phyloP scores from a whole-genome alignment of 2,329 filamentous ascomycete species.

The Colletotrichum sp. region DNA sequence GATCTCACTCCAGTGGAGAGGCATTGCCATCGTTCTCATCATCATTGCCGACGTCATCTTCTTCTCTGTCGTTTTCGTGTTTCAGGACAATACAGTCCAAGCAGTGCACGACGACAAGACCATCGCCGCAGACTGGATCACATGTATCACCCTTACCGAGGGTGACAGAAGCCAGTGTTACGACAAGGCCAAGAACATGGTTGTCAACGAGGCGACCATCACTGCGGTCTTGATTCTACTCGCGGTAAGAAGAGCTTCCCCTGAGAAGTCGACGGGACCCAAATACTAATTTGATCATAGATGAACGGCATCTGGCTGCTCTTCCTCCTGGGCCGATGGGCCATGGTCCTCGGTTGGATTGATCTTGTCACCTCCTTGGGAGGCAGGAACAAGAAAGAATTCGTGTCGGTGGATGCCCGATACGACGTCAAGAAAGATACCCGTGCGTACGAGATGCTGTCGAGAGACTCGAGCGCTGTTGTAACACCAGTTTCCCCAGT shows the following conservation, averaged over 20 bases:
- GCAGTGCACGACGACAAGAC: constrained; percentile 57
- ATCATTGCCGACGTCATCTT: constrained; percentile 93
- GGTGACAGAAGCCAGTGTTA: constrained; percentile 73
- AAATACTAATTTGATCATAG: constrained; percentile 41
- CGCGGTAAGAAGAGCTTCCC: constrained; percentile 59
- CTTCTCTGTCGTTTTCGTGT: constrained; percentile 90
- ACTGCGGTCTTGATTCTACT: constrained; percentile 84
- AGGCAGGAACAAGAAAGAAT: constrained; percentile 71
- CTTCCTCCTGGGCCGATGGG: constrained; percentile 79
- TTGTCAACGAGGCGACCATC: constrained; percentile 78
- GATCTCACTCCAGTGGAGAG: constrained; percentile 91
- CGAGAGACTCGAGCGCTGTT: constrained; percentile 58
- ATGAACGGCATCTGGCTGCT: constrained; percentile 87
- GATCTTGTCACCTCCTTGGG: constrained; percentile 63
- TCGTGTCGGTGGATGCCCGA: constrained; percentile 85
- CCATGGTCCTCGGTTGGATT: constrained; percentile 86
- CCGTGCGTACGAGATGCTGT: constrained; percentile 84
- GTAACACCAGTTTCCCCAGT: constrained; percentile 55
- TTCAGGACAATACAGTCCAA: constrained; percentile 76
- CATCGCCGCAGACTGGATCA: constrained; percentile 69
- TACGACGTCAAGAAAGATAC: constrained; percentile 64
- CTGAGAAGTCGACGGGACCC: background rate
- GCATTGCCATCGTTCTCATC: constrained; percentile 86
- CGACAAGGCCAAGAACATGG: constrained; percentile 60
- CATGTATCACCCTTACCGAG: constrained; percentile 66